phyloP scores from a whole-genome alignment of 164 flowering plant species.

The Sextonia rubra region DNA sequence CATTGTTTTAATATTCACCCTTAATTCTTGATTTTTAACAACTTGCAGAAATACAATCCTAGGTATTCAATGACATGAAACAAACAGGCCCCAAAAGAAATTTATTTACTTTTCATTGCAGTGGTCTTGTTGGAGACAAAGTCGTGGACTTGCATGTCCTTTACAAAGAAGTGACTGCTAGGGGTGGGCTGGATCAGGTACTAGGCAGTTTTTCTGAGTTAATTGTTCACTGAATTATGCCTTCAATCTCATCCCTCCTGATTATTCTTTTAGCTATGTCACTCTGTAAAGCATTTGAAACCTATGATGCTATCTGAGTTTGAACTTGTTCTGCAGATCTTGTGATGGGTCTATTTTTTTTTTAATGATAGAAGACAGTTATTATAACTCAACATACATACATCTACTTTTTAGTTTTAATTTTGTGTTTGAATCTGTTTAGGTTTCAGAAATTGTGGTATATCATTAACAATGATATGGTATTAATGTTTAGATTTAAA shows the following conservation, averaged over 20 bases:
- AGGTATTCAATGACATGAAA: background rate
- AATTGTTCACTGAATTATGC: background rate
- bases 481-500: no score
- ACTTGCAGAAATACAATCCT: background rate
- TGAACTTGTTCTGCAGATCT: no score
- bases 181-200: conserved; percentile 45
- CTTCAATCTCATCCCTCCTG: background rate
- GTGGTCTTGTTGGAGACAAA: conserved; percentile 22
- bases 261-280: background rate
- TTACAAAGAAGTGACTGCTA: conserved; percentile 37
- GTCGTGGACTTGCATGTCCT: conserved; percentile 28
- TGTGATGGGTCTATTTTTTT: no score
- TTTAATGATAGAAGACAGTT: no score
- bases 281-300: background rate
- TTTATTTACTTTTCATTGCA: conserved; percentile 16
- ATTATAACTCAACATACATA: no score
- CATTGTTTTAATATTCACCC: background rate
- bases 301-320: background rate
- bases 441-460: no score
- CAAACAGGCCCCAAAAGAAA: background rate
- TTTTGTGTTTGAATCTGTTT: no score
- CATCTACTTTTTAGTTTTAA: no score
- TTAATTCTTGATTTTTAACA: background rate
- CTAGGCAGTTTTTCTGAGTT: background rate
- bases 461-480: no score